phyloP scores from a whole-genome alignment of 345 rosid species.

The Eucalyptus guilfoylei region DNA sequence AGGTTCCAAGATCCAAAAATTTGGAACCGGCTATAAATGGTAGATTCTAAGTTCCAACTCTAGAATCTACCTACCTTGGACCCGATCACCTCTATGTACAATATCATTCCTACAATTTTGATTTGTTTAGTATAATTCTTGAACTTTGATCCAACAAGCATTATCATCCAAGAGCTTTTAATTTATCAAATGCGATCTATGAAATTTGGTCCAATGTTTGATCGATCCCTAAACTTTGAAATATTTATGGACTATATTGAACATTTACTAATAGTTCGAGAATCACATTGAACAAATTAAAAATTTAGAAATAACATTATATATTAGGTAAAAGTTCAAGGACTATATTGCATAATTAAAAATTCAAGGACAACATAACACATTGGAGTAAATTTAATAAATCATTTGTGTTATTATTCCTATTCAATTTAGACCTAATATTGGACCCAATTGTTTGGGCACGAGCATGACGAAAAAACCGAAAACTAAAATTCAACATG shows the following conservation, averaged over 20 bases:
- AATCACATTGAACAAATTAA: neutral
- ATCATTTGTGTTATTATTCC: neutral
- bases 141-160: neutral
- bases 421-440: neutral
- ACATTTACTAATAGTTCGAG: fast-evolving
- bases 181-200: neutral
- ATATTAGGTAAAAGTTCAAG: neutral
- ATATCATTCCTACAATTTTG: neutral
- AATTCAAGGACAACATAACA: too few relatives aligned
- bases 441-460: neutral
- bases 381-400: too few relatives aligned
- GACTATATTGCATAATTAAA: neutral
- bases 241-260: too few relatives aligned
- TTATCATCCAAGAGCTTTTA: too few relatives aligned
- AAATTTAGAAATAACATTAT: too few relatives aligned
- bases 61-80: too few relatives aligned
- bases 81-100: too few relatives aligned
- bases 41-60: too few relatives aligned
- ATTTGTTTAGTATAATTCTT: too few relatives aligned
- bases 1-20: too few relatives aligned
- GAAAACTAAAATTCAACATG: neutral
- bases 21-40: too few relatives aligned
- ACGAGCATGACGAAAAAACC: neutral
- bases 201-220: neutral
- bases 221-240: too few relatives aligned